These are phyloP conservation scores for Mycena sanguinolenta DNA, from an alignment of 768 basidiomycete species.

Conservation along the genomic window DNA sequence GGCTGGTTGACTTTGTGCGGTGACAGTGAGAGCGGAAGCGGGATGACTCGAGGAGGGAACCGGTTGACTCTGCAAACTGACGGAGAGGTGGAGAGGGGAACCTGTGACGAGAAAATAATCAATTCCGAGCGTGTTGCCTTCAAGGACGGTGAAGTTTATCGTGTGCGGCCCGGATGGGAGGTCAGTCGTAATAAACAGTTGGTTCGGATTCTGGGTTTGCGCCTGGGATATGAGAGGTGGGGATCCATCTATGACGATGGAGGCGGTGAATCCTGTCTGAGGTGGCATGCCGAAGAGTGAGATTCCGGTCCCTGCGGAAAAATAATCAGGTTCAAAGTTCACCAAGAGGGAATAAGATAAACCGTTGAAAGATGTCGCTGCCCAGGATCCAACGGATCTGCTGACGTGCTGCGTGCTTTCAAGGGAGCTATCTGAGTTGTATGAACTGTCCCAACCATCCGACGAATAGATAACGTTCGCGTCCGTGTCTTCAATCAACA, in stretches of 20 bases:
- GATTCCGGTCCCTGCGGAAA: background rate
- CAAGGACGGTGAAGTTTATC: background rate
- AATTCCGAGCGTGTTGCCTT: background rate
- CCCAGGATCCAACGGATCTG: background rate
- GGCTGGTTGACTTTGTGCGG: no score
- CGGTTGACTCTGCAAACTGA: background rate
- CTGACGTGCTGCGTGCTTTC: background rate
- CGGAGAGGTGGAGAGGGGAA: background rate
- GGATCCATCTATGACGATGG: slow-evolving; percentile 8
- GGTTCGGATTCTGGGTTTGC: background rate
- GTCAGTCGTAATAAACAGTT: background rate
- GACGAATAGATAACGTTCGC: background rate
- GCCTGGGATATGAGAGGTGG: background rate
- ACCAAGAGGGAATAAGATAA: background rate
- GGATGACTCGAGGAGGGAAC: no score
- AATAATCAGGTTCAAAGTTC: background rate
- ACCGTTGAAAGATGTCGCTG: slow-evolving; percentile 9
- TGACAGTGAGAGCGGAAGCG: no score
- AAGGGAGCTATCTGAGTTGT: background rate
- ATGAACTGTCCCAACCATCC: background rate
- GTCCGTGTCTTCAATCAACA: background rate
- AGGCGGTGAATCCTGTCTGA: background rate
- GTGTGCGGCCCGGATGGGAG: slow-evolving; percentile 3
- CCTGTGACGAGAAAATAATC: slow-evolving; percentile 4
- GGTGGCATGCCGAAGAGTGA: background rate